Base-by-base conservation (phyloP, 148 eudicot genomes). In the Dysphania ambrosioides region DNA sequence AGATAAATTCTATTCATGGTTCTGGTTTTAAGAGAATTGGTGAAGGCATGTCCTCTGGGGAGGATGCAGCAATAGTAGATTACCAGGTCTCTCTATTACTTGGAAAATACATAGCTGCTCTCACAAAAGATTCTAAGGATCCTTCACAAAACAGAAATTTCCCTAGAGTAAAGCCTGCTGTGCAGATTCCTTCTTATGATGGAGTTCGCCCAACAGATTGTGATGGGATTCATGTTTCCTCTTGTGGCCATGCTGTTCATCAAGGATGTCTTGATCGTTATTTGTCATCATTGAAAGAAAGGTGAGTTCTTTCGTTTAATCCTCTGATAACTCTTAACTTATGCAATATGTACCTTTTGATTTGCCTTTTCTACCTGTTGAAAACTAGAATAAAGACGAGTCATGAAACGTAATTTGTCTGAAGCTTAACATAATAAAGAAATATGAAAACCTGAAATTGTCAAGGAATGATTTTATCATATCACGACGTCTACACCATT, bases 231-330 rank as follows among this genome's bases (percentile, higher is more conserved):
- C 87, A 92, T 85, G 75, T 90, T 73, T 92, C 99, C 77, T 96
- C 99, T 26, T 96, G 99, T 85, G 97, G 99, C 63, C 99, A 96
- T 89, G 97, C 92, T 41, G 99, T 96, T 78, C 99, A 96, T 86
- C 96, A 92, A 75, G 89, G 80, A 70, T 96, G 99, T 82, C 93
- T 96, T 82, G 97, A 90, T 78, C 92, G 97, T 61, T 96, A 92
- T 85, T 82, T 95, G 51, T 86, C 90, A 65, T 96, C 99, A 24
- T 79, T 92, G 62, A 90, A 83, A 81, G 99, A 92, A 74, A 89
- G 99, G 99, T 90, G 72, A 55, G 71, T 55, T 67, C 19, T 64
- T 36, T 26, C 26, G 21, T 51, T 57, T 26, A n/a, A n/a, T n/a
- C n/a, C 15, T 61, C 44, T 30, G 24, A 19, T 6, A 23, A 18